Evolutionary conservation across 768 basidiomycete species (phyloP), one percentile per base, ranked within the genome.

Genomic region (Pleurotus salmoneostramineus): DNA sequence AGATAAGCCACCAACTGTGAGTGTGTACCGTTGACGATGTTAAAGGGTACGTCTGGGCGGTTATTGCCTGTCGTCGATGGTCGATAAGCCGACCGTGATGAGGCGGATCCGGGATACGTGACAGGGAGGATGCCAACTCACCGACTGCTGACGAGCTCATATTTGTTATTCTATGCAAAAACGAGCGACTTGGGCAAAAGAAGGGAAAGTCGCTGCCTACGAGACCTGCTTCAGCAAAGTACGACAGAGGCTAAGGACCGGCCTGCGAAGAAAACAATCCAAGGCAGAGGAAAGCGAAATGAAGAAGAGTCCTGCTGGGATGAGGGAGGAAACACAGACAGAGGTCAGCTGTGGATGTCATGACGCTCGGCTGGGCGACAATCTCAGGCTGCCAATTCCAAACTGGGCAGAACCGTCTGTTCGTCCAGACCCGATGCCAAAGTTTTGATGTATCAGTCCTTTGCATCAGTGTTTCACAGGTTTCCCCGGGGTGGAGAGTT

Each of bases 1-100:
- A 81, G 68, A 59, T 75, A 80, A 10, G 66, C 66, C 4, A 77
- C 60, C 17, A 80, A 67, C 56, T 79, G 69, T 21, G 65, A 60
- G 61, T 76, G 71, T 4, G 73, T 78, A 32, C 74, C 78, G 51
- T 71, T 71, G 46, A 81, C 69, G 50, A 78, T 76, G 55, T 78
- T 77, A 6, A 72, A 63, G 43, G 60, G 57, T 47, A 56, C 40
- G 37, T 37, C 58, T 36, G 42, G 46, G 40, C 21, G 15, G 40
- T 14, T n/a, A 31, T 17, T 31, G 4, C 36, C 52, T 55, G 12
- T 17, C 15, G 44, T 27, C 21, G 21, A 27, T 27, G 21, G 21
- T 27, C 21, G 21, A 27, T 27, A 27, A 27, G 21, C 21, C 21
- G 21, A 27, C 21, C 21, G 21, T 27, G 21, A 27, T 27, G 21